Percentiles rank a stretch among this genome's conserved stretches.
Conservation (phyloP, 176 grass and related monocot species). For the Oryza coarctata region DNA sequence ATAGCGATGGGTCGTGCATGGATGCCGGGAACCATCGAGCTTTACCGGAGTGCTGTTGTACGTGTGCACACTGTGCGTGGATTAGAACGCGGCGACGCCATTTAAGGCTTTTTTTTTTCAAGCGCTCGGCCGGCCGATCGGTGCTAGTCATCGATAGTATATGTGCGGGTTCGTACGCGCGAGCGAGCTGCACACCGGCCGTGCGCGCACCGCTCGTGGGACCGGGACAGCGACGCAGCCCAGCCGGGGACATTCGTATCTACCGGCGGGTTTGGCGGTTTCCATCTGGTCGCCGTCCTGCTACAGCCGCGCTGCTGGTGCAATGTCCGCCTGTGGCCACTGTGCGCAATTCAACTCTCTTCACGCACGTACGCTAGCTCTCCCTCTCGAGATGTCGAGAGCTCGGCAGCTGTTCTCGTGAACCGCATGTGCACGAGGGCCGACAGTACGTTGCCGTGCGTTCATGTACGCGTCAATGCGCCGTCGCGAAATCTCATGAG, state of each 20-base stretch:
- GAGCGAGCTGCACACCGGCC: neutral
- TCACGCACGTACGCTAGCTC: conserved; percentile 11
- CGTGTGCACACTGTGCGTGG: conserved; percentile 20
- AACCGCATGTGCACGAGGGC: conserved; percentile 35
- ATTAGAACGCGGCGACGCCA: conserved; percentile 12
- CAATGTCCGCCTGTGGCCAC: conserved; percentile 18
- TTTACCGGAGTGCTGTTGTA: neutral
- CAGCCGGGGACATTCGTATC: conserved; percentile 35
- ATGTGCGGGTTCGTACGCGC: neutral
- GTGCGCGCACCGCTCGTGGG: conserved; percentile 14
- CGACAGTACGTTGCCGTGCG: conserved; percentile 21
- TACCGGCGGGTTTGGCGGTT: conserved; percentile 15
- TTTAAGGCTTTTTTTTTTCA: neutral
- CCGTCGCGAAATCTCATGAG: neutral
- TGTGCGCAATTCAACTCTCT: conserved; percentile 34
- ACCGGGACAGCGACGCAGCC: conserved; percentile 37
- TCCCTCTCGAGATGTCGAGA: neutral
- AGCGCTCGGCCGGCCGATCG: neutral
- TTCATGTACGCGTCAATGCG: neutral
- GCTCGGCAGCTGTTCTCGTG: neutral
- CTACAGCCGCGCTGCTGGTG: conserved; percentile 27
- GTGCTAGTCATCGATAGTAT: neutral
- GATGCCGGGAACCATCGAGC: conserved; percentile 8
- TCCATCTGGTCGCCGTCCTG: conserved; percentile 21
- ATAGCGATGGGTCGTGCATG: neutral